phyloP scores from a whole-genome alignment of 2,329 filamentous ascomycete species.

The Aplosporella prunicola region DNA sequence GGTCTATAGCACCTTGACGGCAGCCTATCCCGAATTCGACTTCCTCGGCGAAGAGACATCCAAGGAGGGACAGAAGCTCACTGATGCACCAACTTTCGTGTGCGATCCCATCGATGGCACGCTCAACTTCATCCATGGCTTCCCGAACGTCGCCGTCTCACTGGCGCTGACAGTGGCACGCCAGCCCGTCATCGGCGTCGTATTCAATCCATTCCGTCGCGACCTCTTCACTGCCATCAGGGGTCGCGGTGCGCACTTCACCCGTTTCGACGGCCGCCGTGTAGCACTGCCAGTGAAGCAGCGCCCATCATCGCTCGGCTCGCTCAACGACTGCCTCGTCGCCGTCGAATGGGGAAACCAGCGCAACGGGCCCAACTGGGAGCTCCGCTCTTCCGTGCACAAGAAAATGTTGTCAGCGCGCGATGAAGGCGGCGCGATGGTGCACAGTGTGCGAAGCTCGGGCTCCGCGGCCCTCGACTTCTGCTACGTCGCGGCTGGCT shows the following conservation, averaged over 20 bases:
- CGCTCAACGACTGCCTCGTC: constrained; percentile 24
- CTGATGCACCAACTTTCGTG: constrained; percentile 25
- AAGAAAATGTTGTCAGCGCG: constrained; percentile 22
- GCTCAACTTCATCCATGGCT: constrained; percentile 30
- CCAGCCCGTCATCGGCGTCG: constrained; percentile 25
- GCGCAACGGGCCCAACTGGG: constrained; percentile 28
- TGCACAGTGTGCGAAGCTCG: constrained; percentile 23
- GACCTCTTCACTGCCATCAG: constrained; percentile 28
- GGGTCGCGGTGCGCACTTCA: constrained; percentile 23
- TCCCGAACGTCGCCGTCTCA: constrained; percentile 27
- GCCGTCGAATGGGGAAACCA: constrained; percentile 30
- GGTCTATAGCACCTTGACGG: constrained; percentile 35
- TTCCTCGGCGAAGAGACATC: constrained; percentile 31
- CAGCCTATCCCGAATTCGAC: constrained; percentile 37
- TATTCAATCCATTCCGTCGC: constrained; percentile 26
- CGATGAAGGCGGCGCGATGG: constrained; percentile 23
- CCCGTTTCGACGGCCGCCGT: constrained; percentile 15
- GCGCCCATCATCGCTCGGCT: constrained; percentile 17
- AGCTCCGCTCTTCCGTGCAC: constrained; percentile 21
- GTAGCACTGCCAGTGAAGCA: constrained; percentile 24
- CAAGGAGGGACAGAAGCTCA: constrained; percentile 22
- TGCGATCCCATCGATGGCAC: constrained; percentile 32
- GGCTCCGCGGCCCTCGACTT: constrained; percentile 30
- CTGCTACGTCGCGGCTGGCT: constrained; percentile 29
- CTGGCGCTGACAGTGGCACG: constrained; percentile 24